These are phyloP conservation scores for Hamamelis virginiana DNA, from an alignment of 164 flowering plant genomes.

Conservation along the genomic window DNA sequence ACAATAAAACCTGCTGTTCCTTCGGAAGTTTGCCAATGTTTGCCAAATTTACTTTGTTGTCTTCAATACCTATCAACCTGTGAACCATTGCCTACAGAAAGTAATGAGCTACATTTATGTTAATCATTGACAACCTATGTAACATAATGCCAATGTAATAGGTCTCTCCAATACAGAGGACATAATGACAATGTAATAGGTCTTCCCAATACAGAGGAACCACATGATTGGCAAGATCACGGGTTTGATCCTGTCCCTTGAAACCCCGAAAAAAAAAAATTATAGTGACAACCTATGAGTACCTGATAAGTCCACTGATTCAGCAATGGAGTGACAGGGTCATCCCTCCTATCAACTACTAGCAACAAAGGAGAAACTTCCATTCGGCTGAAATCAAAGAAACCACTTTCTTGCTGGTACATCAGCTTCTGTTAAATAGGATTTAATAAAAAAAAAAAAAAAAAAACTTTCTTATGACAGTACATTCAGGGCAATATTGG, in stretches of 20 bases:
- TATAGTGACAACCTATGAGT: slow-evolving; percentile 6
- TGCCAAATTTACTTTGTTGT: slow-evolving; percentile 83
- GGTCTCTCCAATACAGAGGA: no score
- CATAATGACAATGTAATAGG: no score
- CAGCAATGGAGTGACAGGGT: slow-evolving; percentile 90
- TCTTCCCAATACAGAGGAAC: no score
- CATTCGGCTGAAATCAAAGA: slow-evolving; percentile 91
- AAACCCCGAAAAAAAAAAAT: no score
- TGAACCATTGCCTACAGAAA: slow-evolving; percentile 94
- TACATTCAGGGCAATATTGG: no score
- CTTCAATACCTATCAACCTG: slow-evolving; percentile 86
- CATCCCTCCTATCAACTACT: slow-evolving; percentile 88
- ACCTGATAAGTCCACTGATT: slow-evolving; percentile 99
- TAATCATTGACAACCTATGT: no score
- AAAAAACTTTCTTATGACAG: no score
- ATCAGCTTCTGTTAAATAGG: slow-evolving; percentile 68
- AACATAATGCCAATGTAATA: no score
- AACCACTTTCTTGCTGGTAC: slow-evolving; percentile 96
- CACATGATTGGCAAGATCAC: no score
- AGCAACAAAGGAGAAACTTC: slow-evolving; percentile 88
- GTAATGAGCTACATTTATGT: no score
- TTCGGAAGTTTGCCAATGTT: slow-evolving; percentile 58
- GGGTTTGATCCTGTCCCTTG: no score
- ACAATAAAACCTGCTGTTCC: slow-evolving; percentile 78
- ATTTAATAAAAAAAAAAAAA: slow-evolving; percentile 8